Conservation (phyloP, 495 filamentous ascomycete species). For the Ascobolus immersus region DNA sequence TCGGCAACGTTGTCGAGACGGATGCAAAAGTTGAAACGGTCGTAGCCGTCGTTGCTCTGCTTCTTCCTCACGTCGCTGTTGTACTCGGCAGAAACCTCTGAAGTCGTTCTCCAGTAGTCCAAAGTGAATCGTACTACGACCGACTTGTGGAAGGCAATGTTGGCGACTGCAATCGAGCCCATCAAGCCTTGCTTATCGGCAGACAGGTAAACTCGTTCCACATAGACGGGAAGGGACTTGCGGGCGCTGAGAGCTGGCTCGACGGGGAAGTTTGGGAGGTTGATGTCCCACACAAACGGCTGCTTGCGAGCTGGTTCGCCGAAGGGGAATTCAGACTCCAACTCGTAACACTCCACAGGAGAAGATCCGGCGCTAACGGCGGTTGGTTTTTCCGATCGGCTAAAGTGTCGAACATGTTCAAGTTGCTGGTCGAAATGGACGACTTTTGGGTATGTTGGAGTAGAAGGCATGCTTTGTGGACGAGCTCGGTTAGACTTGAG, state of each 20-base stretch:
- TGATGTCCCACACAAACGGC: constrained; percentile 66
- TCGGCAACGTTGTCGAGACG: constrained; percentile 77
- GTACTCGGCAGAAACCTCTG: constrained; percentile 74
- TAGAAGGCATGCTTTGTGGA: constrained; percentile 91
- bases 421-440: constrained; percentile 90
- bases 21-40: constrained; percentile 82
- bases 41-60: constrained; percentile 40
- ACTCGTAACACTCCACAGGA: constrained; percentile 62
- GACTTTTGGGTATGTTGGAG: constrained; percentile 77
- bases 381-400: constrained; percentile 74
- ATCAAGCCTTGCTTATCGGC: constrained; percentile 61
- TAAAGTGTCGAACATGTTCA: constrained; percentile 84
- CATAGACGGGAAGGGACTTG: constrained; percentile 35
- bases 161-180: constrained; percentile 60
- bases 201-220: constrained; percentile 70
- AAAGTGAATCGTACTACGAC: constrained; percentile 83
- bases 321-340: constrained; percentile 72
- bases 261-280: constrained; percentile 54
- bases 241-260: constrained; percentile 40
- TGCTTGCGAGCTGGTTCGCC: constrained; percentile 23
- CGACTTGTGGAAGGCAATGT: constrained; percentile 68
- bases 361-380: constrained; percentile 92
- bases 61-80: constrained; percentile 48
- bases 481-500: constrained; percentile 54
- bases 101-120: constrained; percentile 95